Conservation (phyloP, 805 yeast species). For the Sugiyamaella marilandica region DNA sequence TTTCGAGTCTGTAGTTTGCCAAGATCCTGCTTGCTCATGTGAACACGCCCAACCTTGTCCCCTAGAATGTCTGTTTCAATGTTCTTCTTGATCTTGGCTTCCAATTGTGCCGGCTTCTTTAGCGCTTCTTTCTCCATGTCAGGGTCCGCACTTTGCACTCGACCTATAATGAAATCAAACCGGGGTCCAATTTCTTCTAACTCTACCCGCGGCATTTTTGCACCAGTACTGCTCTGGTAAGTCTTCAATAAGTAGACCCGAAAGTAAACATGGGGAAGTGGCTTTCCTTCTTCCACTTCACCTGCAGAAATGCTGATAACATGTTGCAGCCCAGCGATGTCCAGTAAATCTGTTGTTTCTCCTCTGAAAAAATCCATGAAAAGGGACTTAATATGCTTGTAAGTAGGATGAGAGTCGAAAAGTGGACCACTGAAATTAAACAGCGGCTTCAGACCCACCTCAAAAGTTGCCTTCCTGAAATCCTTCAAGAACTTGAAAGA, state of each 20-base stretch:
- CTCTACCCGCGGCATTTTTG: constrained; percentile 90
- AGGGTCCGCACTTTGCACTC: constrained; percentile 74
- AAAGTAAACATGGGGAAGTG: constrained; percentile 77
- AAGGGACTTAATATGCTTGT: constrained; percentile 77
- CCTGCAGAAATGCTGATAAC: constrained; percentile 76
- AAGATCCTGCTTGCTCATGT: constrained; percentile 93
- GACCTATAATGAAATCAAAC: constrained; percentile 85
- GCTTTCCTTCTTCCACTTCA: constrained; percentile 65
- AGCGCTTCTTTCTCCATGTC: constrained; percentile 89
- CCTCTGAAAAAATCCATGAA: constrained; percentile 88
- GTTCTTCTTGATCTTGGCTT: constrained; percentile 81
- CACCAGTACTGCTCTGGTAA: constrained; percentile 59
- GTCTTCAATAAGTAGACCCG: constrained; percentile 87
- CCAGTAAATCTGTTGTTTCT: constrained; percentile 72
- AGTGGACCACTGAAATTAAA: constrained; percentile 88
- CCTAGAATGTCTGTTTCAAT: constrained; percentile 84
- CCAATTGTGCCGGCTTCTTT: constrained; percentile 74
- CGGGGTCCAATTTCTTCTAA: constrained; percentile 94
- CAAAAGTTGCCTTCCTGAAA: constrained; percentile 74
- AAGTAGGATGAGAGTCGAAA: constrained; percentile 85
- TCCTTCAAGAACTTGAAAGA: constrained; percentile 69
- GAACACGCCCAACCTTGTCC: constrained; percentile 94
- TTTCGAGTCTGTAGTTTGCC: constrained; percentile 89
- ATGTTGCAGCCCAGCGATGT: constrained; percentile 92
- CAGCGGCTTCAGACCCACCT: constrained; percentile 90